Conservation (phyloP, 257 asterid genomes). For the Solanum piurae region DNA sequence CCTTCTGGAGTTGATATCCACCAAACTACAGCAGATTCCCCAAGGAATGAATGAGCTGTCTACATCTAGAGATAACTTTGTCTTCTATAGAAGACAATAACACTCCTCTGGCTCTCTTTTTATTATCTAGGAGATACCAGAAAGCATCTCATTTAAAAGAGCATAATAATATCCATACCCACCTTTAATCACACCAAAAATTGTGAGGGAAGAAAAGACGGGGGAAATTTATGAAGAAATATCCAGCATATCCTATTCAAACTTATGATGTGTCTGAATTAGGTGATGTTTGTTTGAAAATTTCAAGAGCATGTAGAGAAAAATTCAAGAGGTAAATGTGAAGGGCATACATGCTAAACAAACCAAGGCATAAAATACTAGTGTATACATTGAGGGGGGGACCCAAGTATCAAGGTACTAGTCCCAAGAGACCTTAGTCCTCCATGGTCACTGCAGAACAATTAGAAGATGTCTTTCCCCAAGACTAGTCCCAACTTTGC, state of each 20-base stretch:
- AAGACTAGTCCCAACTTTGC: neutral
- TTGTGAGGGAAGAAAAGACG: neutral
- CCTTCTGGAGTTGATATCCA: neutral
- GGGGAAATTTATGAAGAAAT: neutral
- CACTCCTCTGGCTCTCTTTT: neutral
- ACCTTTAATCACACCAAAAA: neutral
- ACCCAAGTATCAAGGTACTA: neutral
- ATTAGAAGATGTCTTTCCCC: neutral
- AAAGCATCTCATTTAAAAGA: neutral
- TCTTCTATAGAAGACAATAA: neutral
- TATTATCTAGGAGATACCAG: neutral
- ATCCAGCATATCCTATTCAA: neutral
- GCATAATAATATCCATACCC: neutral
- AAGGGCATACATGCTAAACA: neutral
- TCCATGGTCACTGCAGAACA: neutral
- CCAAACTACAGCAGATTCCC: neutral
- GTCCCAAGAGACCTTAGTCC: neutral
- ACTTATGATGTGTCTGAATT: neutral
- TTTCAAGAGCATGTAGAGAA: neutral
- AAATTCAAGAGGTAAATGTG: neutral
- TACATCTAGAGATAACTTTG: neutral
- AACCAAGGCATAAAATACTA: neutral
- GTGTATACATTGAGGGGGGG: neutral
- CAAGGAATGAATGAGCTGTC: neutral
- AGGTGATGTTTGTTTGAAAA: neutral